These are phyloP conservation scores for Zygoascus tannicola DNA, from an alignment of 805 yeast genomes.

Conservation along the genomic window DNA sequence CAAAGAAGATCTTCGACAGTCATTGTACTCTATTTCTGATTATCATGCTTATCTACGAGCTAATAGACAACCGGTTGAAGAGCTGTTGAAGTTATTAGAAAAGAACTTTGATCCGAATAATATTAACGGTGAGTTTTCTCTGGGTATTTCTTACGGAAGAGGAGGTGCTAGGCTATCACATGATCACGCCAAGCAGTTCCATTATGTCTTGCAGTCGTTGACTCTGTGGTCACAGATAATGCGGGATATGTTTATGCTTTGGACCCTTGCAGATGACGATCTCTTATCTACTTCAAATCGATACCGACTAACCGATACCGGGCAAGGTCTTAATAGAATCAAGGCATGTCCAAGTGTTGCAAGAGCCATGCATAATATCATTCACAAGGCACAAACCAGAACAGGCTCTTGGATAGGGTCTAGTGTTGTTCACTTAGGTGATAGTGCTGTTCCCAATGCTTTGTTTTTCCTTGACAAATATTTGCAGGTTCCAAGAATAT, in stretches of 20 bases:
- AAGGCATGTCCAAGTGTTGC: constrained; percentile 63
- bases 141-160: constrained; percentile 58
- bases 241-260: constrained; percentile 66
- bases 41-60: constrained; percentile 63
- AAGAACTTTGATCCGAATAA: constrained; percentile 36
- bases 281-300: constrained; percentile 41
- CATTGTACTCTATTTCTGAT: constrained; percentile 70
- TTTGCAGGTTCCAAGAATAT: constrained; percentile 66
- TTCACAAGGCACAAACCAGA: constrained; percentile 52
- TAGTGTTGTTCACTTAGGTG: constrained; percentile 72
- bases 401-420: constrained; percentile 73
- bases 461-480: constrained; percentile 71
- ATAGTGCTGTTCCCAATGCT: constrained; percentile 77
- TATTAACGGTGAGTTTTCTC: constrained; percentile 33
- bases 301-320: constrained; percentile 59
- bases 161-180: constrained; percentile 68
- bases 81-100: constrained; percentile 48
- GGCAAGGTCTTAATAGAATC: constrained; percentile 72
- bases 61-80: constrained; percentile 56
- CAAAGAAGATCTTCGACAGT: constrained; percentile 60
- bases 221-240: constrained; percentile 69
- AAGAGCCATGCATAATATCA: constrained; percentile 60
- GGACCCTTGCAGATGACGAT: constrained; percentile 73
- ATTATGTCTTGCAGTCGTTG: constrained; percentile 66
- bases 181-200: constrained; percentile 60